Conservation (phyloP, 441 rosid genomes). For the Hura crepitans region DNA sequence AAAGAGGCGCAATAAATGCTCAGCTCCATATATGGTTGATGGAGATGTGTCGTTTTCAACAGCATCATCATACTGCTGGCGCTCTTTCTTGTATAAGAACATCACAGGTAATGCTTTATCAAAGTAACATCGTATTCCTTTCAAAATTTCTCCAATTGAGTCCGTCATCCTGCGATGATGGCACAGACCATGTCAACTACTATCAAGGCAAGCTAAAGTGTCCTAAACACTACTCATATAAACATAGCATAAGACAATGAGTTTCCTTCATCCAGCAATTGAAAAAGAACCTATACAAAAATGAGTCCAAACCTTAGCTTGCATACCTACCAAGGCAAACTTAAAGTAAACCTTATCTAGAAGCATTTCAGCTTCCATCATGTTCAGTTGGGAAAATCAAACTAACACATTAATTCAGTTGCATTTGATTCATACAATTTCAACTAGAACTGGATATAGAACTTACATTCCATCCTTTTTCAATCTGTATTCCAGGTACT, state of each 20-base stretch:
- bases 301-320: neutral
- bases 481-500: slow-evolving; percentile 73
- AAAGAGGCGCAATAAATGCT: slow-evolving; percentile 91
- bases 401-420: neutral
- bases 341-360: neutral
- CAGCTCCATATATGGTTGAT: slow-evolving; percentile 92
- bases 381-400: neutral
- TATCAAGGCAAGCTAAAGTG: slow-evolving; percentile 8
- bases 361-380: neutral
- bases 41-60: slow-evolving; percentile 65
- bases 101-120: slow-evolving; percentile 84
- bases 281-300: neutral
- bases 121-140: slow-evolving; percentile 83
- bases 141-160: slow-evolving; percentile 76
- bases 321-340: neutral
- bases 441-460: slow-evolving; percentile 3
- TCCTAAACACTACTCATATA: neutral
- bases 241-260: neutral
- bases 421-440: slow-evolving; percentile 10
- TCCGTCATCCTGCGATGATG: slow-evolving; percentile 61
- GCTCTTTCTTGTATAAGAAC: slow-evolving; percentile 85
- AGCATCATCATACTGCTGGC: slow-evolving; percentile 62
- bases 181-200: slow-evolving; percentile 17
- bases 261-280: neutral
- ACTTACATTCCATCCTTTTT: slow-evolving; percentile 90